Evolutionary conservation across 306 rosid species (phyloP).

Genomic region (Corylus heterophylla): DNA sequence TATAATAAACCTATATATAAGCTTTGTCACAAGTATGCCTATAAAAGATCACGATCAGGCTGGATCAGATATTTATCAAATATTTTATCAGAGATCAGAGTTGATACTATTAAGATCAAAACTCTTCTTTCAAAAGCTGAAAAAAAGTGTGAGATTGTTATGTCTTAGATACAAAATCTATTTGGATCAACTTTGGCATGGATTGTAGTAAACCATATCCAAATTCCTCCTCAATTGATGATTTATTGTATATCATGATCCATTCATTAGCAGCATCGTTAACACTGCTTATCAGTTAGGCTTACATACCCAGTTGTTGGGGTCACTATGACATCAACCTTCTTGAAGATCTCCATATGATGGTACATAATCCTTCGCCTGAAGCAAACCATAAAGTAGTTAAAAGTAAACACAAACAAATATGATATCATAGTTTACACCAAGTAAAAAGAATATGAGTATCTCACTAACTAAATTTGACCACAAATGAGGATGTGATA

Average conservation of each 20-base stretch:
- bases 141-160: neutral
- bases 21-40: neutral
- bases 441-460: neutral
- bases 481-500: neutral
- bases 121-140: neutral
- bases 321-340: slow-evolving; percentile 88
- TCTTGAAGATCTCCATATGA: slow-evolving; percentile 88
- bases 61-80: neutral
- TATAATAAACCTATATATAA: neutral
- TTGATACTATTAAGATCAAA: neutral
- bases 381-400: slow-evolving; percentile 31
- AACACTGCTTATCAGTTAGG: slow-evolving; percentile 4
- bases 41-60: neutral
- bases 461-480: neutral
- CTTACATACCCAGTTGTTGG: slow-evolving; percentile 94
- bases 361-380: slow-evolving; percentile 90
- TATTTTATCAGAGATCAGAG: neutral
- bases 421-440: slow-evolving; percentile 2
- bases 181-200: neutral
- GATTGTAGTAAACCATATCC: neutral
- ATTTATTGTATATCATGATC: neutral
- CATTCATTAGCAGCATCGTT: slow-evolving; percentile 17
- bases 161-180: neutral
- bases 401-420: slow-evolving; percentile 8
- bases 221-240: neutral